Base-by-base conservation (phyloP, 805 yeast genomes). In the Nakazawaea ishiwadae region DNA sequence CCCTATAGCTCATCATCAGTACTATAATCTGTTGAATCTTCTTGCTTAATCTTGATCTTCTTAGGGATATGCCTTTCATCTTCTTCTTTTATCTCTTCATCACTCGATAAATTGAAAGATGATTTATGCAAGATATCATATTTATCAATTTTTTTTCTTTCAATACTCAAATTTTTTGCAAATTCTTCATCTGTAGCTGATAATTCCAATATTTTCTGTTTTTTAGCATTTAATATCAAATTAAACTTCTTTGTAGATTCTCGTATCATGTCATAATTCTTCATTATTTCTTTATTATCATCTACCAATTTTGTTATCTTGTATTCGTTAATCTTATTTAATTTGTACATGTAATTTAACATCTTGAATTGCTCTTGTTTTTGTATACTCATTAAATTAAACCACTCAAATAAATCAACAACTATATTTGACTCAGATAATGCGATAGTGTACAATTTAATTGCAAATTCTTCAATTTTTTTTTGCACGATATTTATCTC, bases 131-230 rank as follows among this genome's bases (percentile, higher is more conserved):
- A 30, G 9, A 28, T 11, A 23, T 40, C 39, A 21, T 34, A 35
- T 27, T 20, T 24, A 30, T 40, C 39, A n/a, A 31, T 29, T 16
- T 29, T 27, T 24, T 16, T 16, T 14, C 35, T 29, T 15, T 32
- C 26, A n/a, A 10, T 5, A 15, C 35, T 40, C 26, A 40, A 26
- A 31, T 26, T 11, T n/a, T n/a, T n/a, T 8, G 10, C 16, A 14
- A 34, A 28, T 1, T 26, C 19, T 19, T 36, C 40, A 4, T 24
- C 15, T 6, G 27, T 5, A 19, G 14, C 31, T 4, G 30, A 27
- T 28, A 65, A 55, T 28, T 58, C 51, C 54, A 60, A 49, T 14
- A 62, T 63, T 42, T 46, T 55, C 31, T 51, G 55, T 43, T 63
- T 63, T 42, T 63, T 63, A 10, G 58, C 39, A 44, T 58, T 55